These are phyloP conservation scores for Pisolithus marmoratus DNA, from an alignment of 768 basidiomycete species.

Conservation along the genomic window DNA sequence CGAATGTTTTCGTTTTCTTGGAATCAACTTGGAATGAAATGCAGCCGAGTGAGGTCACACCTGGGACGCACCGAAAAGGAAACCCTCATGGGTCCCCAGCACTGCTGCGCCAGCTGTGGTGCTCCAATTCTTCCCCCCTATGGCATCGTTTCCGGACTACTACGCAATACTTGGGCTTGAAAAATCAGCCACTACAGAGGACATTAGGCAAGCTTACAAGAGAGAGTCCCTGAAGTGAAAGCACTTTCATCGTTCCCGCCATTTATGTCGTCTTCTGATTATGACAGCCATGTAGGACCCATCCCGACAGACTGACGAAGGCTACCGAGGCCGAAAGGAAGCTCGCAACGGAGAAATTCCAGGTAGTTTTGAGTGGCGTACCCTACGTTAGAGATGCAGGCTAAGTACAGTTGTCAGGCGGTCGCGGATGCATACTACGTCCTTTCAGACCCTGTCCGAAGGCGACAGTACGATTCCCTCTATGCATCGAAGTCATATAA, in stretches of 20 bases:
- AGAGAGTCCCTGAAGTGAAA: conserved; percentile 67
- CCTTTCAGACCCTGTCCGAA: conserved; percentile 70
- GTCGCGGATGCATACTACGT: conserved; percentile 95
- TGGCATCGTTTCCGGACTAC: conserved; percentile 80
- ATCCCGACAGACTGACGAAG: conserved; percentile 78
- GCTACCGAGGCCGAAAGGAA: conserved; percentile 67
- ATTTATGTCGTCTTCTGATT: conserved; percentile 9
- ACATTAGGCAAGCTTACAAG: conserved; percentile 73
- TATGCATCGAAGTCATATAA: conserved; percentile 48
- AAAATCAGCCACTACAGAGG: conserved; percentile 57
- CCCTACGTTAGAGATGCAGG: neutral
- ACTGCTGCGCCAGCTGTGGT: conserved; percentile 7
- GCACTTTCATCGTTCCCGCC: conserved; percentile 4
- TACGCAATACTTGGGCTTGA: conserved; percentile 57
- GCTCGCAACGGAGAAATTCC: conserved; percentile 78
- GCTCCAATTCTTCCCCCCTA: conserved; percentile 28
- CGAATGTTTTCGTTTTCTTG: no score
- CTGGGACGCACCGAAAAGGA: no score
- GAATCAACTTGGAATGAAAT: no score
- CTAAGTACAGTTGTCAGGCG: conserved; percentile 37
- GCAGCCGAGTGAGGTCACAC: no score
- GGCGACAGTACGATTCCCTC: conserved; percentile 66
- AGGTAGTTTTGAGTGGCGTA: conserved; percentile 40
- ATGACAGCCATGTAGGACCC: conserved; percentile 51
- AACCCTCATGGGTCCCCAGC: no score